phyloP scores from a whole-genome alignment of 192 early-diverging fungal species.

The Coemansia sp. region DNA sequence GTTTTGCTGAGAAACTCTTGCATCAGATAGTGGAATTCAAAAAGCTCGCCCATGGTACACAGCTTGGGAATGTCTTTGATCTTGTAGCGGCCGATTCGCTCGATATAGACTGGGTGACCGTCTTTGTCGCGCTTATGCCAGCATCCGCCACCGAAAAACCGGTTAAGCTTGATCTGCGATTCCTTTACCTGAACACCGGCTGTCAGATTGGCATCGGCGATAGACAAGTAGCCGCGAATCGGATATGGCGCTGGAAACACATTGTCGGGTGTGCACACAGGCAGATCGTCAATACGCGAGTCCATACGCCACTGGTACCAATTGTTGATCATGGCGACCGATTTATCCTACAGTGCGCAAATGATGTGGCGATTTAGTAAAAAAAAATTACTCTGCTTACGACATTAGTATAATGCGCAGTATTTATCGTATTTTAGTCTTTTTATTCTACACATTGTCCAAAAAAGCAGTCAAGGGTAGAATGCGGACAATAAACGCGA shows the following conservation, averaged over 20 bases:
- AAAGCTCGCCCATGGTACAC: conserved; percentile 61
- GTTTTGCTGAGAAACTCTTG: conserved; percentile 69
- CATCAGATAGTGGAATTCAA: conserved; percentile 69
- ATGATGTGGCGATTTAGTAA: conserved; percentile 9
- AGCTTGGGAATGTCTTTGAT: conserved; percentile 65
- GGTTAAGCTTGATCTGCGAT: conserved; percentile 61
- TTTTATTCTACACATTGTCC: background rate
- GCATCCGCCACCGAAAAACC: conserved; percentile 69
- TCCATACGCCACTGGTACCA: conserved; percentile 64
- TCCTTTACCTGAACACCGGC: conserved; percentile 61
- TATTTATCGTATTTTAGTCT: conserved; percentile 1
- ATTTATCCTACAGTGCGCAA: conserved; percentile 53
- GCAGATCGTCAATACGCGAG: conserved; percentile 60
- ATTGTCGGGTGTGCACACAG: conserved; percentile 60
- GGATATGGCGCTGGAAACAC: conserved; percentile 63
- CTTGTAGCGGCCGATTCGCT: conserved; percentile 74
- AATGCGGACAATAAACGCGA: too few species aligned
- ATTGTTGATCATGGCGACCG: conserved; percentile 60
- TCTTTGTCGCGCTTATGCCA: conserved; percentile 88
- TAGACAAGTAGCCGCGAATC: conserved; percentile 62
- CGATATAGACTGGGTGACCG: conserved; percentile 90
- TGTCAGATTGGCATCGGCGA: conserved; percentile 67
- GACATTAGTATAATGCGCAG: background rate
- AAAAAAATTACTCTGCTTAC: background rate
- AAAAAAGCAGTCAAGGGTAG: background rate